Evolutionary conservation across 352 stramenopile genomes (phyloP), one percentile per base, ranked within the genome.

Genomic region (Globisporangium okanoganense): DNA sequence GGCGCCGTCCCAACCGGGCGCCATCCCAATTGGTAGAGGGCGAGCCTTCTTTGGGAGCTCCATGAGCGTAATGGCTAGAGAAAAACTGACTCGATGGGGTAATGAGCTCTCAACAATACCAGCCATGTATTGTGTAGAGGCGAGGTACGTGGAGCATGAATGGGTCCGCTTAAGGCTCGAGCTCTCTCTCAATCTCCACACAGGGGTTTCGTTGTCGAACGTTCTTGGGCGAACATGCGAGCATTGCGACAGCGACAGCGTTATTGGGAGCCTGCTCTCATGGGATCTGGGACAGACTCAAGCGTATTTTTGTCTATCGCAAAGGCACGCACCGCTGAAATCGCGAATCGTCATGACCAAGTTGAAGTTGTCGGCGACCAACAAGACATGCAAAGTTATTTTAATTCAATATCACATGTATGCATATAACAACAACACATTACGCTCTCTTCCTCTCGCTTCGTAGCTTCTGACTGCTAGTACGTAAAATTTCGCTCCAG

Each of bases 401-500:
- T 33, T 3, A 33, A 33, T 33, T 33, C 29, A 33, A 33, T 7
- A 3, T 33, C 8, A 38, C 33, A 38, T 38, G 33, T 7, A 38
- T 7, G 10, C 33, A n/a, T n/a, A n/a, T n/a, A n/a, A n/a, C n/a
- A n/a, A n/a, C n/a, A n/a, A n/a, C n/a, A 38, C 38, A 43, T 12
- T 10, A 20, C 18, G 16, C 38, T 20, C 33, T 38, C 29, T 3
- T 16, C 18, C 20, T 45, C 2, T 18, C 16, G 18, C 16, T 12
- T 18, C 5, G 14, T 7, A n/a, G n/a, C n/a, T n/a, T n/a, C n/a
- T 5, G 6, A 6, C 29, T 33, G 29, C 77, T 53, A 87, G 12
- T 70, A 25, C 22, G 69, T 89, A 40, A 88, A 93, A 24, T 76
- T 72, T 10, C 64, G 67, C 52, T 90, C 71, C 0, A 94, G 66